Evolutionary conservation across 305 asterid species (phyloP).

Genomic region (Ajuga reptans): DNA sequence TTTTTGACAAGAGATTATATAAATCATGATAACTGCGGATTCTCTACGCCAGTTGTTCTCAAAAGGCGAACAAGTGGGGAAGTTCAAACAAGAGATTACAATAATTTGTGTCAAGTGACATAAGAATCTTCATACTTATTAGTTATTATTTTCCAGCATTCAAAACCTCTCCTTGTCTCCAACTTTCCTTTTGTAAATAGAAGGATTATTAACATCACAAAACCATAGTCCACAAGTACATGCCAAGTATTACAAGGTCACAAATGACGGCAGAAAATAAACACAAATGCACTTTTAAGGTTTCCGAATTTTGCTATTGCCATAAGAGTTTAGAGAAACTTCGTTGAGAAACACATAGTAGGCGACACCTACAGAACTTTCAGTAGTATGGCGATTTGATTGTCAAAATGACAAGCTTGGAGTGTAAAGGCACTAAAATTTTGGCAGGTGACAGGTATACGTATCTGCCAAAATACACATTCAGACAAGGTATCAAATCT

Average conservation of each 20-base stretch:
- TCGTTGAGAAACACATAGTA: neutral
- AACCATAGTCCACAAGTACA: neutral
- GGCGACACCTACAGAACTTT: neutral
- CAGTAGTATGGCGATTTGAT: neutral
- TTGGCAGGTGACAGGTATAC: neutral
- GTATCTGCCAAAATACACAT: neutral
- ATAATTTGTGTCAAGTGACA: neutral
- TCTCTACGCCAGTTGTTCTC: neutral
- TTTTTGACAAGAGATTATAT: neutral
- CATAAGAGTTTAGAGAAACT: neutral
- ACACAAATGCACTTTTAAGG: neutral
- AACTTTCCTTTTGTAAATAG: neutral
- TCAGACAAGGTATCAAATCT: neutral
- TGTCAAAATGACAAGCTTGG: neutral
- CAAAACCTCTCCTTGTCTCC: neutral
- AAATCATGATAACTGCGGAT: slow-evolving; percentile 2
- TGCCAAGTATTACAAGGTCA: neutral
- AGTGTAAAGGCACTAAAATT: neutral
- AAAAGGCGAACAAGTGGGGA: neutral
- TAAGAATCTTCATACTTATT: neutral
- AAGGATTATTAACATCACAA: neutral
- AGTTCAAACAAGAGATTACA: neutral
- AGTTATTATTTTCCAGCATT: neutral
- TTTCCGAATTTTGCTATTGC: neutral
- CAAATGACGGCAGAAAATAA: neutral